A percentile compares a stretch with the other conserved stretches of the same genome.
Evolutionary conservation across 768 basidiomycete species (phyloP).

Genomic region (Trametes cingulata): DNA sequence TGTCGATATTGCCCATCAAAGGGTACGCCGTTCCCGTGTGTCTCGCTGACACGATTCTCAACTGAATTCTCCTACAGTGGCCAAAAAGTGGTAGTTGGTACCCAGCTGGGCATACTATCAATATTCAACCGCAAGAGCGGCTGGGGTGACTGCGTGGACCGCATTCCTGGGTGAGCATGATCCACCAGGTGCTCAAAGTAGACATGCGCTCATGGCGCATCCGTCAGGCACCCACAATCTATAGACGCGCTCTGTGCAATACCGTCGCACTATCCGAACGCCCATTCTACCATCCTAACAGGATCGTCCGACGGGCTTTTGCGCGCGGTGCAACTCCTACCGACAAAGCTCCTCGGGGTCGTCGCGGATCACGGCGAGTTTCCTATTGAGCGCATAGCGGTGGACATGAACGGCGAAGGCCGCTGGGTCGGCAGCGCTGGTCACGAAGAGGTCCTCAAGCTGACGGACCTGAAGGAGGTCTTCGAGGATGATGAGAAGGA

Average conservation of each 20-base stretch:
- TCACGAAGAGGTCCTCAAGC: conserved; percentile 81
- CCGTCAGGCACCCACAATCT: conserved; percentile 82
- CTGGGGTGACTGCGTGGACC: conserved; percentile 91
- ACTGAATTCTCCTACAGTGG: conserved; percentile 41
- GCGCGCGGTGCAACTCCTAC: conserved; percentile 78
- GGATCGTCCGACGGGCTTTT: conserved; percentile 93
- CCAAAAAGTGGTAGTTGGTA: conserved; percentile 86
- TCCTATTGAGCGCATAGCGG: conserved; percentile 83
- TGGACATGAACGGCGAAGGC: conserved; percentile 56
- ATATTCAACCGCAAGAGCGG: conserved; percentile 87
- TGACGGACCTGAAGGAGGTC: conserved; percentile 82
- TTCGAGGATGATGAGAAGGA: conserved; percentile 57
- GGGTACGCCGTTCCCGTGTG: conserved; percentile 45
- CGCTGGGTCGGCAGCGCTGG: conserved; percentile 94
- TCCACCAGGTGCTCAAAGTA: too few species aligned
- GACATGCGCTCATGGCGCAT: background rate
- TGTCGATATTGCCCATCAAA: conserved; percentile 85
- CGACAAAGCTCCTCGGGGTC: conserved; percentile 87
- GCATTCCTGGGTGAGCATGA: conserved; percentile 72
- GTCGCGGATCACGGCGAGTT: conserved; percentile 91
- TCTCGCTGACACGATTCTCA: background rate
- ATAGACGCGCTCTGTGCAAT: conserved; percentile 84
- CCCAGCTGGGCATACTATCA: conserved; percentile 85
- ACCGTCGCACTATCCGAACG: conserved; percentile 58
- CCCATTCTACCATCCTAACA: conserved; percentile 72